Evolutionary conservation across 192 early-diverging fungal species (phyloP).

Genomic region (Coemansia sp.): DNA sequence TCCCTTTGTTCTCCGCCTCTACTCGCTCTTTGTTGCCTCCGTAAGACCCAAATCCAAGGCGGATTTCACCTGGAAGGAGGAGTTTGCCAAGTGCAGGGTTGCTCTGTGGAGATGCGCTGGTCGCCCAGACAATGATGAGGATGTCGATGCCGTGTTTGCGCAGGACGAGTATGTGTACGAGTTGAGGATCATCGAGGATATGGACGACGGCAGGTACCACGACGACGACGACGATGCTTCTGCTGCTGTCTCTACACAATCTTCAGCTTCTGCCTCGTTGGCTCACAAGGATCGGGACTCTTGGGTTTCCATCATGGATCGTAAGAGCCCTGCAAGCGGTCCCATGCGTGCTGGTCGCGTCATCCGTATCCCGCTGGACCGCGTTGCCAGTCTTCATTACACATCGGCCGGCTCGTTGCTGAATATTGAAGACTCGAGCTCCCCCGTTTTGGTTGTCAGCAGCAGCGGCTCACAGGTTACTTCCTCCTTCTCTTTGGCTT

Average conservation of each 20-base stretch:
- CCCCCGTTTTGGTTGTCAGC: constrained; percentile 73
- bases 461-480: constrained; percentile 16
- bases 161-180: constrained; percentile 50
- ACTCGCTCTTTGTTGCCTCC: constrained; percentile 69
- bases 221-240: constrained; percentile 4
- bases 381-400: constrained; percentile 67
- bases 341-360: constrained; percentile 14
- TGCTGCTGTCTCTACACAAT: constrained; percentile 13
- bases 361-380: constrained; percentile 47
- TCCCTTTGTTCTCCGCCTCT: constrained; percentile 60
- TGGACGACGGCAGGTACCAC: constrained; percentile 78
- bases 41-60: constrained; percentile 58
- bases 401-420: constrained; percentile 70
- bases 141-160: neutral
- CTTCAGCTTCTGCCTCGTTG: neutral
- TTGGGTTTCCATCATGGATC: constrained; percentile 3
- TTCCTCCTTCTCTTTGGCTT: neutral
- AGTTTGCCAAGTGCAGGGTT: constrained; percentile 61
- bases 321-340: neutral
- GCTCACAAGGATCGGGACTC: neutral
- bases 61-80: constrained; percentile 85
- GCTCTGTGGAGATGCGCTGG: constrained; percentile 24
- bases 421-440: constrained; percentile 71
- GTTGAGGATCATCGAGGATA: constrained; percentile 63
- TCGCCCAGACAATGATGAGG: neutral